Evolutionary conservation across 2,329 filamentous ascomycete genomes (phyloP).

Genomic region (Paraconiothyrium brasiliense): DNA sequence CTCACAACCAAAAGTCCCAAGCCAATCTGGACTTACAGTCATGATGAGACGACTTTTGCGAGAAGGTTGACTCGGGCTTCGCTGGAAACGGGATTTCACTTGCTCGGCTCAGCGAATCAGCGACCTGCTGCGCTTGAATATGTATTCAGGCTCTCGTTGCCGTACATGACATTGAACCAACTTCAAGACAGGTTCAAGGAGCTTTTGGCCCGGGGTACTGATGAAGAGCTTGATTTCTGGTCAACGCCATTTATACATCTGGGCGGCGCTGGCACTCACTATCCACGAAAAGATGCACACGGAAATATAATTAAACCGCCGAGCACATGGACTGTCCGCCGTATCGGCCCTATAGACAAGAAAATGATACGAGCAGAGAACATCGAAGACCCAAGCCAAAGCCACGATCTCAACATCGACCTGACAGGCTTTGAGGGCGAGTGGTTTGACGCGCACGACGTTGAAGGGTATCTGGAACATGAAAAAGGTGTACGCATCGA

Average conservation of each 20-base stretch:
- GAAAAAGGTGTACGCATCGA: slow-evolving; percentile 71
- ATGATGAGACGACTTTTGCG: slow-evolving; percentile 73
- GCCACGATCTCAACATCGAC: slow-evolving; percentile 60
- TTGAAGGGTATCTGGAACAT: slow-evolving; percentile 74
- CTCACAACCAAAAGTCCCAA: slow-evolving; percentile 40
- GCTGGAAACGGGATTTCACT: slow-evolving; percentile 68
- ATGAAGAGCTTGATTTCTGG: slow-evolving; percentile 67
- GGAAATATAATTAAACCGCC: slow-evolving; percentile 48
- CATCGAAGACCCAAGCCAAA: slow-evolving; percentile 46
- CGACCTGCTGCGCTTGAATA: slow-evolving; percentile 49
- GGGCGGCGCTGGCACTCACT: slow-evolving; percentile 75
- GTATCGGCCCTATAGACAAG: slow-evolving; percentile 45
- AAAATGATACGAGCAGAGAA: slow-evolving; percentile 37
- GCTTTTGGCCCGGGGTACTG: slow-evolving; percentile 49
- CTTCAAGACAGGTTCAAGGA: slow-evolving; percentile 52
- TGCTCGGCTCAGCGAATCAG: slow-evolving; percentile 61
- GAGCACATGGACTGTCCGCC: slow-evolving; percentile 44
- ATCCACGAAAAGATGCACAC: slow-evolving; percentile 52
- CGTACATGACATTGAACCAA: slow-evolving; percentile 60
- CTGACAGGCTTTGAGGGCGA: slow-evolving; percentile 74
- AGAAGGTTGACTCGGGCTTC: slow-evolving; percentile 74
- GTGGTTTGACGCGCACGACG: slow-evolving; percentile 80
- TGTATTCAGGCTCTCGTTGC: slow-evolving; percentile 75
- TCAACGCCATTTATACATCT: slow-evolving; percentile 70
- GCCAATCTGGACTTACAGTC: slow-evolving; percentile 65